Conservation (phyloP, 371 early-diverging fungal genomes). For the Mucor velutinosus region DNA sequence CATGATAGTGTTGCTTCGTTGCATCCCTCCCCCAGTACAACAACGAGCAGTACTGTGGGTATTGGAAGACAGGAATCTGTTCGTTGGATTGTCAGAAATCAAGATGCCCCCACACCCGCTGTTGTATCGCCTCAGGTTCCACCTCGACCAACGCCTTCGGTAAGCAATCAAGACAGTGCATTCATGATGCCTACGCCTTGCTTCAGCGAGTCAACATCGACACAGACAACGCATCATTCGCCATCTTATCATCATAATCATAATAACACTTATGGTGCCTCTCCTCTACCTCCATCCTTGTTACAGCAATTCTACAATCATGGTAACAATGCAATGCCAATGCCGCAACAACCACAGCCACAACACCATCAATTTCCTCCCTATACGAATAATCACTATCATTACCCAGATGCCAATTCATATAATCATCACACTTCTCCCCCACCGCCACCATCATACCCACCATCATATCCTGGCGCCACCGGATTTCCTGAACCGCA, state of each 20-base stretch:
- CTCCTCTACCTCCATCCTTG: neutral
- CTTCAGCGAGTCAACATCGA: neutral
- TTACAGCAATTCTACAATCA: neutral
- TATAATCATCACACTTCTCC: neutral
- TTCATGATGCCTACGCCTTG: neutral
- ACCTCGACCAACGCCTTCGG: neutral
- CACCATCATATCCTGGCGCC: neutral
- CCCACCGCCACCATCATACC: neutral
- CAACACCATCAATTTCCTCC: neutral
- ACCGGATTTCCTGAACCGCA: neutral
- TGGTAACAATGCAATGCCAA: neutral
- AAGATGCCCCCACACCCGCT: neutral
- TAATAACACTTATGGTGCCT: neutral
- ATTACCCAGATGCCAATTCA: neutral
- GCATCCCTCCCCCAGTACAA: neutral
- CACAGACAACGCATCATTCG: neutral
- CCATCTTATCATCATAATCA: neutral
- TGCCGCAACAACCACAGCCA: slow-evolving; percentile 1
- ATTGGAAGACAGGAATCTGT: slow-evolving; percentile 6
- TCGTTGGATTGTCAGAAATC: slow-evolving; percentile 5
- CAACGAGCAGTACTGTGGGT: neutral
- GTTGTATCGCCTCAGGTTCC: neutral
- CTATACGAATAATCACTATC: neutral
- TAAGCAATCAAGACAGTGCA: neutral
- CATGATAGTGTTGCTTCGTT: neutral